A percentile compares a stretch with the other conserved stretches of the same genome.
These are phyloP conservation scores for Rhizoclosmatium globosum DNA, from an alignment of 192 early-diverging fungal species.

Conservation along the genomic window DNA sequence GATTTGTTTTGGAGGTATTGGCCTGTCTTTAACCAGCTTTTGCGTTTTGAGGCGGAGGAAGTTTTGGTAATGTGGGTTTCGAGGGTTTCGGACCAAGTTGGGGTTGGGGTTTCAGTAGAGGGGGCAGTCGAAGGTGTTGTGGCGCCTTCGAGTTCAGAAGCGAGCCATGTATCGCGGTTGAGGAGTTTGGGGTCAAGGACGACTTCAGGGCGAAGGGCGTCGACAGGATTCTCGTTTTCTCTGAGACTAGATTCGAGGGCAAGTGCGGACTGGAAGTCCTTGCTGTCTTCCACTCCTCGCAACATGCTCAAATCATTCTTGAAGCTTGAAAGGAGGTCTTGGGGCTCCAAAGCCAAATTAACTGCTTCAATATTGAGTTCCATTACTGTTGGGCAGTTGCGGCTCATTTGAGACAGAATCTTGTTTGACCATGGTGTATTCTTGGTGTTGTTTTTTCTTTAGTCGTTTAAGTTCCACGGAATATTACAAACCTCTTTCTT, in stretches of 20 bases:
- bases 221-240: not conserved
- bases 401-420: not conserved
- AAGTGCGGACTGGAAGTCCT: conserved; percentile 4
- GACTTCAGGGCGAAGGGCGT: not conserved
- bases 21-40: conserved; percentile 8
- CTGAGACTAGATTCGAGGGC: not conserved
- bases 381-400: conserved; percentile 7
- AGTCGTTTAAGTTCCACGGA: not conserved
- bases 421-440: conserved; percentile 24
- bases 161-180: conserved; percentile 22
- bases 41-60: not conserved
- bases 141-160: conserved; percentile 16
- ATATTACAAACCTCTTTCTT: conserved; percentile 65
- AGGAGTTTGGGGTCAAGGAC: conserved; percentile 4
- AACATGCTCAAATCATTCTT: conserved; percentile 22
- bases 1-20: not conserved
- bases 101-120: not conserved
- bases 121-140: not conserved
- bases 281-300: not conserved
- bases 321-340: conserved; percentile 11
- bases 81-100: not conserved
- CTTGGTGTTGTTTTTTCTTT: too few species aligned
- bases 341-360: conserved; percentile 1
- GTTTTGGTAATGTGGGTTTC: not conserved
- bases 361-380: conserved; percentile 28